Evolutionary conservation across 805 yeast genomes (phyloP), one percentile per base, ranked within the genome.

Genomic region (Monosporozyma servazzii): DNA sequence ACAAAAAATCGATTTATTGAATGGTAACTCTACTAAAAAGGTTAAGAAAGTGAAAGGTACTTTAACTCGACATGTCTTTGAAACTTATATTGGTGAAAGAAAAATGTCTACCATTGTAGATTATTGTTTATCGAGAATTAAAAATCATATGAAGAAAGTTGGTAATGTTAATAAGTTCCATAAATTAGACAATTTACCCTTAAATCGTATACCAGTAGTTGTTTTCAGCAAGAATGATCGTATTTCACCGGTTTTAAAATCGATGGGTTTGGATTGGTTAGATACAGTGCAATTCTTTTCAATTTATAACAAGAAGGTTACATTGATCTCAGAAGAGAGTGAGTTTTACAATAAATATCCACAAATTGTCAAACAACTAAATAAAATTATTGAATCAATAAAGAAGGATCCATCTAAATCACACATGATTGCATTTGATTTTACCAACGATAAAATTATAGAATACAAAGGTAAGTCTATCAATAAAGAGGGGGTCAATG

Each of bases 241-340:
- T 42, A 65, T 80, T 4, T 73, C 84, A 9, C 78, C 88, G 1
- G 63, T 81, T 51, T 75, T 75, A 59, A 86, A 83, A 60, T 69
- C 85, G 0, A 68, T 88, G 54, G 88, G 91, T 2, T 72, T 86
- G 50, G 95, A 87, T 62, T 82, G 80, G 65, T 63, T 83, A 42
- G 80, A 75, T 0, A 54, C 63, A 2, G 62, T 77, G 2, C 77
- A 79, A 42, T 74, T 61, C 78, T 58, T 83, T 75, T 1, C 75
- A 70, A 62, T 64, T 70, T 37, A 71, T 9, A 63, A 60, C 40
- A 39, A 51, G 3, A 59, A 71, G 5, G 53, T 70, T 5, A 62
- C 63, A 9, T 30, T 39, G 10, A 39, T 39, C 8, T 23, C 48
- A 9, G 53, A 42, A 11, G 47, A 36, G 3, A 41, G 39, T 21